These are phyloP conservation scores for Diaporthe citriasiana DNA, from an alignment of 2,329 filamentous ascomycete species.

Conservation along the genomic window DNA sequence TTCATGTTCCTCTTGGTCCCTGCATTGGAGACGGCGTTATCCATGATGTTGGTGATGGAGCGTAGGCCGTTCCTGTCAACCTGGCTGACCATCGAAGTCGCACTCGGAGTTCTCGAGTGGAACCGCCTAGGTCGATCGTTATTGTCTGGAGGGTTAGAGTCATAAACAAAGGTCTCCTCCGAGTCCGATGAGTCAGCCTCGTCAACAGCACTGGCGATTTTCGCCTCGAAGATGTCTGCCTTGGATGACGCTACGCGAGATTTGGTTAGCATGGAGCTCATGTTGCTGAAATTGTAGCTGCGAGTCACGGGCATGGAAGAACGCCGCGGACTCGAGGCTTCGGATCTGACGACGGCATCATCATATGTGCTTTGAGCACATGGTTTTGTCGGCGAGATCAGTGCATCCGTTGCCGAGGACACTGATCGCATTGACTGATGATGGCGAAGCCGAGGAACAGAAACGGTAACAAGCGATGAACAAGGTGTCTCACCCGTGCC, in stretches of 20 bases:
- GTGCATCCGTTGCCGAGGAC: constrained; percentile 49
- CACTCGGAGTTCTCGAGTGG: constrained; percentile 94
- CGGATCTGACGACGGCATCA: constrained; percentile 43
- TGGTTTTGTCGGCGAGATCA: constrained; percentile 54
- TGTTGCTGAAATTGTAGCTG: constrained; percentile 51
- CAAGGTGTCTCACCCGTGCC: constrained; percentile 76
- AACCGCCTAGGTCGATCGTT: constrained; percentile 78
- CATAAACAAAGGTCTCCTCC: constrained; percentile 98
- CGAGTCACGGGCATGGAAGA: constrained; percentile 45
- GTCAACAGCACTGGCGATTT: constrained; percentile 95
- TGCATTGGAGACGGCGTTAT: constrained; percentile 65
- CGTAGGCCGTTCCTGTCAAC: constrained; percentile 72
- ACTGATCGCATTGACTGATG: constrained; percentile 57
- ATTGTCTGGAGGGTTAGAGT: constrained; percentile 88
- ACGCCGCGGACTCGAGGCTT: constrained; percentile 46
- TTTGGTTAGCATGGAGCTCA: constrained; percentile 62
- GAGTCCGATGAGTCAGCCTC: constrained; percentile 97
- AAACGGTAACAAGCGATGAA: constrained; percentile 45
- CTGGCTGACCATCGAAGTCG: constrained; percentile 85
- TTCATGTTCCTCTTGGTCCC: constrained; percentile 95
- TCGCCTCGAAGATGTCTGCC: constrained; percentile 97
- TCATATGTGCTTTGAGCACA: constrained; percentile 52
- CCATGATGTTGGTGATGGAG: constrained; percentile 77
- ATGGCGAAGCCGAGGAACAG: constrained; percentile 55
- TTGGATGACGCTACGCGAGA: constrained; percentile 83